Evolutionary conservation across 2,329 filamentous ascomycete genomes (phyloP).

Genomic region (Ceratocystis albifundus): DNA sequence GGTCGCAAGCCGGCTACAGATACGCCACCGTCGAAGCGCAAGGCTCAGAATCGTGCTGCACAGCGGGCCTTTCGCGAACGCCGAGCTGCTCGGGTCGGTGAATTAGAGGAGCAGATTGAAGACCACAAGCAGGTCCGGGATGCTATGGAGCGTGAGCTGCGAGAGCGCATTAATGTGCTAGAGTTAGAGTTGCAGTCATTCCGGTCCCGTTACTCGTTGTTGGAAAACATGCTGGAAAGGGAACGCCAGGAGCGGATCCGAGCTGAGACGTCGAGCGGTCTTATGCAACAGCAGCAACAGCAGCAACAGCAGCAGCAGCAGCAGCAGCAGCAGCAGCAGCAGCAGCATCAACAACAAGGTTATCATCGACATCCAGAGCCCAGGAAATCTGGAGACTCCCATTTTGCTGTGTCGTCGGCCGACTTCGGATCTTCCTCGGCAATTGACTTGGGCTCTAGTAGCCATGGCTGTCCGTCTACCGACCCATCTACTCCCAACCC

Average conservation of each 20-base stretch:
- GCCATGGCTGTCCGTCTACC: conserved; percentile 9
- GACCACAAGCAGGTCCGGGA: conserved; percentile 47
- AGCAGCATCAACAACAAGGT: conserved; percentile 26
- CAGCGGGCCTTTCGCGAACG: conserved; percentile 85
- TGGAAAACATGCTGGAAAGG: conserved; percentile 53
- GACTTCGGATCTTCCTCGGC: conserved; percentile 6
- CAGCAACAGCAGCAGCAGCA: conserved; percentile 27
- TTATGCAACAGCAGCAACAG: conserved; percentile 29
- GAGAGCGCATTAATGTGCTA: conserved; percentile 46
- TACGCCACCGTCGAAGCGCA: conserved; percentile 82
- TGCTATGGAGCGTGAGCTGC: conserved; percentile 45
- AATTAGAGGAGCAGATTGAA: conserved; percentile 56
- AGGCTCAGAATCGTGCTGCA: conserved; percentile 86
- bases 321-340: conserved; percentile 27
- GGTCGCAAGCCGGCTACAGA: conserved; percentile 90
- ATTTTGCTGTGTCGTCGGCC: conserved; percentile 17
- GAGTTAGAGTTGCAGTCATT: conserved; percentile 57
- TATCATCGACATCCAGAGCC: conserved; percentile 26
- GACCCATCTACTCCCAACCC: conserved; percentile 7
- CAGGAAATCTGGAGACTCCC: conserved; percentile 14
- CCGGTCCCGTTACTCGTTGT: conserved; percentile 46
- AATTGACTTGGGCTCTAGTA: neutral
- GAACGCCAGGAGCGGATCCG: conserved; percentile 41
- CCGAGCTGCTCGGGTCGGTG: conserved; percentile 71
- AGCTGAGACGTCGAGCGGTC: conserved; percentile 34